A percentile compares a stretch with the other conserved stretches of the same genome.
phyloP scores from a whole-genome alignment of 768 basidiomycete genomes.

The Psilocybe sp. region DNA sequence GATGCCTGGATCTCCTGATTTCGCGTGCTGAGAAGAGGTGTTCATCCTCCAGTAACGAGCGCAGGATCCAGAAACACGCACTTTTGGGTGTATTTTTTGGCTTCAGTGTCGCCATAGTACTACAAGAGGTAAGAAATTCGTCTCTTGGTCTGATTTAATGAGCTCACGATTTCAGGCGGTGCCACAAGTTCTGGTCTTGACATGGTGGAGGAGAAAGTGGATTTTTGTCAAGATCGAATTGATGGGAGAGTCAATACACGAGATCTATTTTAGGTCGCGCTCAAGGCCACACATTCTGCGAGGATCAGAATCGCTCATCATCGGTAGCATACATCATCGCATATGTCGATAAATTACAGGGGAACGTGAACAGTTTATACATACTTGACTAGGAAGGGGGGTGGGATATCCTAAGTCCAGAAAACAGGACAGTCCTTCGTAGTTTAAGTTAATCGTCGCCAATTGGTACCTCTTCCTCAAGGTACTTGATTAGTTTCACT shows the following conservation, averaged over 20 bases:
- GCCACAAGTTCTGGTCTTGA: constrained; percentile 86
- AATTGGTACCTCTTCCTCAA: constrained; percentile 94
- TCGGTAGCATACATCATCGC: neutral
- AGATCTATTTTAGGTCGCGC: constrained; percentile 21
- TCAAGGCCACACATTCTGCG: neutral
- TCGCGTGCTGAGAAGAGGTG: constrained; percentile 62
- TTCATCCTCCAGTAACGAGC: constrained; percentile 12
- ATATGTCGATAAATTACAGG: neutral
- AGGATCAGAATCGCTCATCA: neutral
- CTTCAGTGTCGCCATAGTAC: constrained; percentile 97
- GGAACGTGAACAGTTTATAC: neutral
- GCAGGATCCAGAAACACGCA: constrained; percentile 28
- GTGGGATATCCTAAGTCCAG: too few relatives aligned
- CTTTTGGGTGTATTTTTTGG: constrained; percentile 97
- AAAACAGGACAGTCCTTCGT: too few relatives aligned
- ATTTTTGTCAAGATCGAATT: constrained; percentile 3
- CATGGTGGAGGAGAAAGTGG: constrained; percentile 39
- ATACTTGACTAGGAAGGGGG: neutral
- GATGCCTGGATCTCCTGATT: constrained; percentile 96
- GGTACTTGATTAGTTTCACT: constrained; percentile 84
- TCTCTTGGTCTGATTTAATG: neutral
- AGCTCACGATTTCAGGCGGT: constrained; percentile 84
- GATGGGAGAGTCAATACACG: constrained; percentile 12
- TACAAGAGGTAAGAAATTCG: constrained; percentile 26
- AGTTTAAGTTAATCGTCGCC: too few relatives aligned